Base-by-base conservation (phyloP, 148 eudicot species). In the Vaccinium corymbosum region DNA sequence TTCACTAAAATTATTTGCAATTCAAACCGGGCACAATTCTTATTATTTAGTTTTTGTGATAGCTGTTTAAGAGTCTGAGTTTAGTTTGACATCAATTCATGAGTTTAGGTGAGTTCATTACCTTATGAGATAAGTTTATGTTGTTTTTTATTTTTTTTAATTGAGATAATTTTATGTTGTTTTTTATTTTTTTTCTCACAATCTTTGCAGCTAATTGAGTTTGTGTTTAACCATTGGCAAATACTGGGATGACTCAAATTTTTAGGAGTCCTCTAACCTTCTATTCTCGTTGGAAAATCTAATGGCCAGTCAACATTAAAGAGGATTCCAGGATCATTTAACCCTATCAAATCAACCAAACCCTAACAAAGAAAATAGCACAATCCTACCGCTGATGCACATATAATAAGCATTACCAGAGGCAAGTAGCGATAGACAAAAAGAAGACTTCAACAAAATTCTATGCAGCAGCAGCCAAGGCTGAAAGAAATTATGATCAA, bases 281-380 rank as follows among this genome's bases (percentile, higher is more conserved):
- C 25, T 14, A 38, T 51, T 51, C 42, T 77, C 12, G 19, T 51
- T 38, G 53, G 53, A 50, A 75, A 76, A 48, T 56, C 57, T 76
- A 76, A 46, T 75, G 57, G 35, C 80, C 22, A n/a, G 55, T n/a
- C 59, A 76, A 49, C 80, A 11, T 51, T 15, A 32, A 76, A 76
- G 16, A 14, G 73, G 8, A 68, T 4, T 68, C 27, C 2, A 27
- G 73, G 73, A 68, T 68, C 73, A 11, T 68, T 68, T 19, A 29
- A 68, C 29, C 17, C 73, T 25, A 68, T 68, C 73, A 68, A 68
- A 29, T 27, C 35, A 68, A 68, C 38, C 73, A 29, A 27, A 3
- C 73, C 15, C 73, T 68, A 68, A 68, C 73, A 68, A 68, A 35
- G 73, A 27, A 1, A 17, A 12, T 27, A 11, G 72, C 72, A 66